phyloP scores from a whole-genome alignment of 1,284 basidiomycete genomes.

The Boletus sp. region DNA sequence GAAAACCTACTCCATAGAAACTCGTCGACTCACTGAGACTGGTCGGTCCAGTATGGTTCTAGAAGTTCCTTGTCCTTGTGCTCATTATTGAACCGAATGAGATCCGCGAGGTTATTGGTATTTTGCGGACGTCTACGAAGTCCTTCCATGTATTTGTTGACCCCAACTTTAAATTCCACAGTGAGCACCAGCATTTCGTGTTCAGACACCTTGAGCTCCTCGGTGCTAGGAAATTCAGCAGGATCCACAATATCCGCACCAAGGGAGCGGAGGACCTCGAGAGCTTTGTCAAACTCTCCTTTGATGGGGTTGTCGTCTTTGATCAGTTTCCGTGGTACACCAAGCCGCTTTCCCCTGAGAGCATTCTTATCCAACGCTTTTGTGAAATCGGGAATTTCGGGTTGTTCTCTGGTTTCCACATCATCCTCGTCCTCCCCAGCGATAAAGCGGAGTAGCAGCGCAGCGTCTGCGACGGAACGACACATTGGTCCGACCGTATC shows the following conservation, averaged over 20 bases:
- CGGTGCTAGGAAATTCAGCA: slow-evolving; percentile 37
- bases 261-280: slow-evolving; percentile 35
- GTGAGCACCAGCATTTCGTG: slow-evolving; percentile 35
- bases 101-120: slow-evolving; percentile 37
- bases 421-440: slow-evolving; percentile 45
- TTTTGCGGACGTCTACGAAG: slow-evolving; percentile 26
- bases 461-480: slow-evolving; percentile 45
- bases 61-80: slow-evolving; percentile 41
- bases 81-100: slow-evolving; percentile 43
- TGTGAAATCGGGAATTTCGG: slow-evolving; percentile 40
- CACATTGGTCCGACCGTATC: slow-evolving; percentile 50
- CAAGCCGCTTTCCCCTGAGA: slow-evolving; percentile 40
- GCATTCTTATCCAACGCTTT: slow-evolving; percentile 35
- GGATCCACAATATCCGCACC: slow-evolving; percentile 44
- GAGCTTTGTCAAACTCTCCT: slow-evolving; percentile 37
- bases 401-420: slow-evolving; percentile 42
- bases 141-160: slow-evolving; percentile 24
- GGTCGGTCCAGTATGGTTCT: slow-evolving; percentile 38
- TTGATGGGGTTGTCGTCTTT: slow-evolving; percentile 5
- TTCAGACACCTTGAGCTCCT: slow-evolving; percentile 31
- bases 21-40: slow-evolving; percentile 35
- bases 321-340: slow-evolving; percentile 37
- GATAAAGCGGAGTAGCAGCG: slow-evolving; percentile 41
- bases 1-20: not conserved
- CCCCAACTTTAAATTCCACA: slow-evolving; percentile 41